Base-by-base conservation (phyloP, 2,329 filamentous ascomycete genomes). In the Hypoxylon sp. region DNA sequence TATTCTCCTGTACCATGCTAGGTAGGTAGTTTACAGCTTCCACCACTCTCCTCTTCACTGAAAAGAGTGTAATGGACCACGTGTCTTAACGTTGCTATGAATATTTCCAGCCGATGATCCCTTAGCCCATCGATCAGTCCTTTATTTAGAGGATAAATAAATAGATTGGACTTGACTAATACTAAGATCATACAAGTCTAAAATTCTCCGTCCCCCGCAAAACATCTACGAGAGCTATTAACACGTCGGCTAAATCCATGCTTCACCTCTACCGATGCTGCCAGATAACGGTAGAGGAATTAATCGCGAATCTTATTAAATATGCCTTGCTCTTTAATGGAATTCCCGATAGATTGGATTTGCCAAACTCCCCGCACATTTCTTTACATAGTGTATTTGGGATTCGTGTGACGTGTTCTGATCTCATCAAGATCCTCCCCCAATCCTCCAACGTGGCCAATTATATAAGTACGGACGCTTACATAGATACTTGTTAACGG, bases 371-470 rank as follows among this genome's bases (percentile, higher is more conserved):
- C 63, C 63, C 67, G 51, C 64, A 60, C n/a, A 56, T 60, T 51
- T 25, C 17, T 55, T 17, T 19, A 32, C 17, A 34, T 53, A 60
- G 55, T 43, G 38, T 43, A 21, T 45, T 60, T 19, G 38, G 25
- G 56, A 60, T 62, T 43, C 34, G 56, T 49, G 45, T 66, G 46
- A 68, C 65, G 57, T 70, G 57, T 51, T 64, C 34, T 50, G 59
- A 68, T 66, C 63, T 56, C 45, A 34, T 50, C 28, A 41, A 34
- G 7, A 23, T 58, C 55, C 28, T 59, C 23, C 38, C 4, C 9
- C 25, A 43, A 69, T 67, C 50, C 49, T 55, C 23, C 53, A 68
- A 63, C 68, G 68, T 70, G 68, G 67, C 61, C 68, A 60, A 50
- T 60, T 68, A 21, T 46, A 21, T 32, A 57, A 25, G 21, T 28